Evolutionary conservation across 2,329 filamentous ascomycete genomes (phyloP).

Genomic region (Clarireedia hainanense): DNA sequence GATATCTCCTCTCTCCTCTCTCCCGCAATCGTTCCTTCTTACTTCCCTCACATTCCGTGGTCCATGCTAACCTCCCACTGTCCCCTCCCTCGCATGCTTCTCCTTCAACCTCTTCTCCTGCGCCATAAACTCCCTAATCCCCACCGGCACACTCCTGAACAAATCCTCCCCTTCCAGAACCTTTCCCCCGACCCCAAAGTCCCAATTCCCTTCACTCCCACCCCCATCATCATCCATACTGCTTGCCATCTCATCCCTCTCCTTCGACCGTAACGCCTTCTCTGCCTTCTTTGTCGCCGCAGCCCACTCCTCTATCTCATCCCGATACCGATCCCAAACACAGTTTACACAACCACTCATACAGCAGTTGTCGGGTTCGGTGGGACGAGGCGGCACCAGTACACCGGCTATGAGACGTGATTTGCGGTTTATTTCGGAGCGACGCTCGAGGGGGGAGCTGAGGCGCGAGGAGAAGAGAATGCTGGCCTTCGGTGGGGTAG

Average conservation of each 20-base stretch:
- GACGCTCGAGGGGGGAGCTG: conserved; percentile 63
- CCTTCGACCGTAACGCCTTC: conserved; percentile 28
- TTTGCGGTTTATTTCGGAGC: conserved; percentile 48
- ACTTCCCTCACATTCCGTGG: too few species aligned
- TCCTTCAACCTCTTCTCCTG: conserved; percentile 85
- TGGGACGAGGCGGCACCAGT: conserved; percentile 71
- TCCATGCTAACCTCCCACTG: conserved; percentile 5
- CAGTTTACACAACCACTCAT: conserved; percentile 99
- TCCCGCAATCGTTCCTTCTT: too few species aligned
- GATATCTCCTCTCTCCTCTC: neutral
- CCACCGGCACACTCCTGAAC: conserved; percentile 77
- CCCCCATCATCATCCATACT: conserved; percentile 78
- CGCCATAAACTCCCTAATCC: conserved; percentile 95
- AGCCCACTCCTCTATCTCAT: conserved; percentile 89
- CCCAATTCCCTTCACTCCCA: conserved; percentile 64
- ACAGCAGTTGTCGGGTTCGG: conserved; percentile 95
- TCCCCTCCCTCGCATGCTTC: conserved; percentile 53
- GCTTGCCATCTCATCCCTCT: conserved; percentile 30
- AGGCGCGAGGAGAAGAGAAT: conserved; percentile 79
- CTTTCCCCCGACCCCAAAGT: conserved; percentile 29
- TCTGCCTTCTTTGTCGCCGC: conserved; percentile 38
- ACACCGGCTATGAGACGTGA: conserved; percentile 68
- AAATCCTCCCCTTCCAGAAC: conserved; percentile 58
- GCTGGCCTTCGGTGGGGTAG: conserved; percentile 37
- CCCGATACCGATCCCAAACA: conserved; percentile 86